A percentile compares a stretch with the other conserved stretches of the same genome.
Evolutionary conservation across 2,329 filamentous ascomycete genomes (phyloP).

Genomic region (Seiridium cupressi): DNA sequence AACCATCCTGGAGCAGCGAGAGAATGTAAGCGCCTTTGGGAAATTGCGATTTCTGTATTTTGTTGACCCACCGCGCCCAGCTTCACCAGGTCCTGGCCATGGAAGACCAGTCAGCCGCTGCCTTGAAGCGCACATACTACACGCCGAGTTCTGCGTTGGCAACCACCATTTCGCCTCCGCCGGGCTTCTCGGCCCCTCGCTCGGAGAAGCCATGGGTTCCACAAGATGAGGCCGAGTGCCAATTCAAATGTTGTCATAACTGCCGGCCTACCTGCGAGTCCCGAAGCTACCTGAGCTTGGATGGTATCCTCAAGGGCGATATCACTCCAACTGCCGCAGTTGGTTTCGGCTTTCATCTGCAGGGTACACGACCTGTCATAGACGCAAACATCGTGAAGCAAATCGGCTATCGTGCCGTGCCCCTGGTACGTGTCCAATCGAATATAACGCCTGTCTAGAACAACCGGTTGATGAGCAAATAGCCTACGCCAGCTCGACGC

Average conservation of each 20-base stretch:
- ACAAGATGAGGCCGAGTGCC: constrained; percentile 40
- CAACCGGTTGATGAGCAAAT: constrained; percentile 9
- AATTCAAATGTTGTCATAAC: constrained; percentile 46
- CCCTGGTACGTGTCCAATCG: constrained; percentile 29
- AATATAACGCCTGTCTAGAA: background rate
- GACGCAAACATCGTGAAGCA: constrained; percentile 35
- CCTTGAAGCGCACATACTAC: constrained; percentile 8
- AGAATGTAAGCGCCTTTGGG: constrained; percentile 36
- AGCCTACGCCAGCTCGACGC: background rate
- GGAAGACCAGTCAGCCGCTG: constrained; percentile 7
- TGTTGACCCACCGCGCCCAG: constrained; percentile 17
- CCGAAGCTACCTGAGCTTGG: constrained; percentile 47
- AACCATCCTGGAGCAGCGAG: constrained; percentile 47
- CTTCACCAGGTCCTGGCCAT: constrained; percentile 29
- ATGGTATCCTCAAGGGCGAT: constrained; percentile 48
- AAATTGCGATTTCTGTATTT: too few relatives aligned
- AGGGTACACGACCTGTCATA: constrained; percentile 40
- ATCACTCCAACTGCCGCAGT: constrained; percentile 46
- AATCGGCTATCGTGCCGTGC: constrained; percentile 37
- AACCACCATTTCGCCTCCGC: constrained; percentile 10
- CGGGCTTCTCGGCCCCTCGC: constrained; percentile 12
- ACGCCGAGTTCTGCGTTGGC: constrained; percentile 16
- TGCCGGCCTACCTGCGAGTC: constrained; percentile 45
- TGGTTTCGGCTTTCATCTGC: constrained; percentile 51
- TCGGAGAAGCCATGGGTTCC: constrained; percentile 36